Base-by-base conservation (phyloP, 1,139 yeast genomes). In the Hanseniaspora uvarum region DNA sequence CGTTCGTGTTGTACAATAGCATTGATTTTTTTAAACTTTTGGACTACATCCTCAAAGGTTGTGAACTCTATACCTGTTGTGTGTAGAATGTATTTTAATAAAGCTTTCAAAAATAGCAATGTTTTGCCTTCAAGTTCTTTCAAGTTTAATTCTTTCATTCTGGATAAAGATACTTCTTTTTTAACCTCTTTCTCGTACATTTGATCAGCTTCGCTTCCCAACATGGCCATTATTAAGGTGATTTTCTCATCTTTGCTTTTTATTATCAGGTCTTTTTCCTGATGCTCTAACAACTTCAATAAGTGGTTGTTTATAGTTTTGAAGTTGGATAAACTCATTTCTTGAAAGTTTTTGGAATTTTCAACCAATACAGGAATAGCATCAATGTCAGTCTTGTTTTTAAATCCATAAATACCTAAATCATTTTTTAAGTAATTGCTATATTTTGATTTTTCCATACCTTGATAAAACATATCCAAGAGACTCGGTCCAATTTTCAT, bases 341-440 rank as follows among this genome's bases (percentile, higher is more conserved):
- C 11, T 41, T 28, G 14, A 3, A 41, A 28, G 4, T 44, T 12
- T 14, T 21, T 34, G 30, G 37, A 14, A 14, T 33, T 44, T 7
- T 30, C 19, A 19, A 30, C 14, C 23, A 41, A 41, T 16, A 7
- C 11, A 11, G 46, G 33, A 2, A 41, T 41, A 6, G 23, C 24
- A 7, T 41, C 36, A 1, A 26, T 28, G 7, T 41, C 46, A 5
- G 23, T 30, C 18, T 41, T 5, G 12, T 34, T 23, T 14, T 31
- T 31, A 18, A 48, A 48, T 2, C 52, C 52, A 48, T 40, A 48
- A 16, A 48, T 40, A 14, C 34, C 40, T n/a, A 38, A 39, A 4
- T 12, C 11, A 6, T 2, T 18, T 16, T 48, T 16, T n/a, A 48
- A 33, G 18, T 24, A 18, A 6, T 4, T 24, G 6, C 24, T 14